Evolutionary conservation across 108 stramenopile species (phyloP), one percentile per base, ranked within the genome.

Genomic region (Skeletonema tropicum): DNA sequence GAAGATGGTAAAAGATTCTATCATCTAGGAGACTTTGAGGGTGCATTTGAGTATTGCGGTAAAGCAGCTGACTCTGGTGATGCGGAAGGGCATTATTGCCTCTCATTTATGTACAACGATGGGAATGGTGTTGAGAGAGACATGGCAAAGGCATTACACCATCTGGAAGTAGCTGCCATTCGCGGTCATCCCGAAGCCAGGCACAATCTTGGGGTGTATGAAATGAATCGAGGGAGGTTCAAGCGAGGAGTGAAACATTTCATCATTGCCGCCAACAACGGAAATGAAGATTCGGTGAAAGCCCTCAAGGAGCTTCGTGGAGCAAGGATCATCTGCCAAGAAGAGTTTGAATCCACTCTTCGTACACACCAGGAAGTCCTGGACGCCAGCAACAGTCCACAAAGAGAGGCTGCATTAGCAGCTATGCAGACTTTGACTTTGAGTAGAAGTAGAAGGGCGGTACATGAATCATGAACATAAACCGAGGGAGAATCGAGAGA

Each of bases 161-260:
- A 60, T 32, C 59, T 60, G 21, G 59, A 60, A 60, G 30, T 25
- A 2, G 59, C 59, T 5, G 59, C 59, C 3, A 60, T 60, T 21
- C 23, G 59, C 59, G 59, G 59, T 60, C 59, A 60, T n/a, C 59
- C 59, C 29, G 14, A 29, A 60, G 59, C 59, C 13, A 60, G 59
- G 23, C 33, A 60, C 59, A 60, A 60, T 32, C 59, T 60, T 33
- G 59, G 59, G 15, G 59, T 60, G 13, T 21, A 32, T 5, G 59
- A 60, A 32, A 15, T 29, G 11, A 60, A 21, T 14, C 29, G 59
- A 15, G 29, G 23, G 3, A 60, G 59, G 59, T 13, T 32, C 59
- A 21, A 60, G 13, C 14, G 59, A 60, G 59, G 5, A 60, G 59
- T 60, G 59, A 60, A 32, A 21, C 59, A 60, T 60, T 60, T 60